Conservation (phyloP, 2,329 filamentous ascomycete species). For the Fusarium sp. region DNA sequence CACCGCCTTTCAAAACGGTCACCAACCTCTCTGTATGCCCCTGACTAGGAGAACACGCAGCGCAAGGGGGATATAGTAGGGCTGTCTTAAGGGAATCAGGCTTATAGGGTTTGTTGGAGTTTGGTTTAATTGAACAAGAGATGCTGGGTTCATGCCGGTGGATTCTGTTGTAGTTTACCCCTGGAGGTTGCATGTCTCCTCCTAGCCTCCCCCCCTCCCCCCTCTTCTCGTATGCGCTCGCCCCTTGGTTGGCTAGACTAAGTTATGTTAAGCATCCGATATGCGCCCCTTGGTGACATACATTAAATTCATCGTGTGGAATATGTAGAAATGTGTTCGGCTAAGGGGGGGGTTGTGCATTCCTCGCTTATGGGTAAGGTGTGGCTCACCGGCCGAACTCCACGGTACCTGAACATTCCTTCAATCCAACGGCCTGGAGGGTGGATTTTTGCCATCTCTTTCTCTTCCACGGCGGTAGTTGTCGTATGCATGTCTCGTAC, state of each 20-base stretch:
- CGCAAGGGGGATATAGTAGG: constrained; percentile 10
- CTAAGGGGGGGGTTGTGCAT: constrained; percentile 7
- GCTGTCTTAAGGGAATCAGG: constrained; percentile 16
- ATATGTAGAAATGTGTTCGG: constrained; percentile 3
- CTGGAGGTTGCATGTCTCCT: constrained; percentile 20
- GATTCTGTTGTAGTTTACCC: constrained; percentile 1
- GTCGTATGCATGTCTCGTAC: constrained; percentile 20
- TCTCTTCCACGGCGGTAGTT: neutral
- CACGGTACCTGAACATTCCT: constrained; percentile 25
- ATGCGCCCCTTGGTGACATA: constrained; percentile 1
- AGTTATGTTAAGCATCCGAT: neutral
- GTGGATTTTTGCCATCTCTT: constrained; percentile 9
- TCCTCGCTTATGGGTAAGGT: constrained; percentile 22
- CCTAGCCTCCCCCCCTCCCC: constrained; percentile 1
- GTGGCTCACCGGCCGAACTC: constrained; percentile 13
- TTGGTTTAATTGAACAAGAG: constrained; percentile 5
- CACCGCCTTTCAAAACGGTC: constrained; percentile 20
- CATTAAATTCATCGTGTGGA: neutral
- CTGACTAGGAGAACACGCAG: constrained; percentile 27
- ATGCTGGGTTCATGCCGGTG: constrained; percentile 13
- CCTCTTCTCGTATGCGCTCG: neutral
- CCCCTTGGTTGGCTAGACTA: neutral
- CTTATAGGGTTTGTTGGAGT: neutral
- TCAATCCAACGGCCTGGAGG: constrained; percentile 18
- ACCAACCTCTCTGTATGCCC: constrained; percentile 4